phyloP scores from a whole-genome alignment of 1,284 basidiomycete species.

The Anthracocystis walkeri region DNA sequence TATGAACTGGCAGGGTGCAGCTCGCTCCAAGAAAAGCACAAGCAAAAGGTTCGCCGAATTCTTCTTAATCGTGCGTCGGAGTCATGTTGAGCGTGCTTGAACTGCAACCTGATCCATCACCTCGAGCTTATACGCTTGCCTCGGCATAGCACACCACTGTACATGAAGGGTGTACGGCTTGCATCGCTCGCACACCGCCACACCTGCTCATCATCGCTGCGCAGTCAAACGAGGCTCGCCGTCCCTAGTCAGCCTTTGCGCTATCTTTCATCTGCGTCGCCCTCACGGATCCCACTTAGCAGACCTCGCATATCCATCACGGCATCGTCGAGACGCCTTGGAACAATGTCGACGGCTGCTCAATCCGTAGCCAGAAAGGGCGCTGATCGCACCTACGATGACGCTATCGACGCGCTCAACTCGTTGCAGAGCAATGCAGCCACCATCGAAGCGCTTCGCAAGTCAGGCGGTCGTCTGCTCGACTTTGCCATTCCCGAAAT shows the following conservation, averaged over 20 bases:
- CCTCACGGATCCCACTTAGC: background rate
- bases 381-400: slow-evolving; percentile 70
- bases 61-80: background rate
- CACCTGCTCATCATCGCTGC: slow-evolving; percentile 1
- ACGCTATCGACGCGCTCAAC: slow-evolving; percentile 89
- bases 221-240: background rate
- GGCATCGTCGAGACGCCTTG: background rate
- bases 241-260: background rate
- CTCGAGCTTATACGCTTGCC: background rate
- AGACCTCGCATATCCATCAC: background rate
- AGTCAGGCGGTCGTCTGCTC: slow-evolving; percentile 78
- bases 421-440: slow-evolving; percentile 94
- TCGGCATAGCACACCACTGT: background rate
- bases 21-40: background rate
- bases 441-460: slow-evolving; percentile 84
- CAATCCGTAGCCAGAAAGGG: slow-evolving; percentile 2
- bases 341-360: slow-evolving; percentile 19
- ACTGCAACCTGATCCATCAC: background rate
- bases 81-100: background rate
- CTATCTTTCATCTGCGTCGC: background rate
- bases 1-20: background rate
- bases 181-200: slow-evolving; percentile 2
- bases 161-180: slow-evolving; percentile 17
- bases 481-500: slow-evolving; percentile 86
- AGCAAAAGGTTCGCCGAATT: background rate